Evolutionary conservation across 225 moss, liverwort and hornwort genomes (phyloP), one percentile per base, ranked within the genome.

Genomic region (Polytrichum commune): DNA sequence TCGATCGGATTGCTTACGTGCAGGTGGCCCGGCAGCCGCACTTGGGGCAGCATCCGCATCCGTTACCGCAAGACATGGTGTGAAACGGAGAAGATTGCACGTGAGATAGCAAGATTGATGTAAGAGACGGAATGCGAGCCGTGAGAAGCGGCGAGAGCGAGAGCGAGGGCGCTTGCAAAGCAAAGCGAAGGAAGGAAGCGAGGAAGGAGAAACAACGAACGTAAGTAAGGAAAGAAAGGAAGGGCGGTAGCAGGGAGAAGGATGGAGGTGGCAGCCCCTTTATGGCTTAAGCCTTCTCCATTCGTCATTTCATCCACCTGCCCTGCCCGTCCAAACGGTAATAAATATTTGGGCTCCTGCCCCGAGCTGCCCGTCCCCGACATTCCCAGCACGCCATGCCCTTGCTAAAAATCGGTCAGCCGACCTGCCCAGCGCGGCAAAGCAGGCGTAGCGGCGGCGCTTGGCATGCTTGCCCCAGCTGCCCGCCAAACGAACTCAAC

Each of bases 41-140:
- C 77, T 80, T 86, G 22, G 86, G 82, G 80, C 86, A 86, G 86
- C 86, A 86, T 29, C 86, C 86, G 70, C 86, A 86, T 67, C 86
- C 86, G 19, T 72, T 80, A 18, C 86, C 86, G 75, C 86, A 86
- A 29, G 86, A 83, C 86, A 86, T 86, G 46, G 10, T 66, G 46
- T 9, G 1, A 30, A 18, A 4, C 3, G 27, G 30, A 8, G 2
- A 30, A 5, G 13, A 20, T 6, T 60, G 22, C 46, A 46, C 46
- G 46, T 46, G 5, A 30, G 30, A 30, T 6, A 5, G 30, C 46
- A 13, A 46, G 46, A 46, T 46, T 13, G 46, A 46, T 13, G 46
- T 24, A 58, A 58, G 58, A 58, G 22, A 58, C 7, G 58, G 24
- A 58, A 24, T 24, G 22, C 20, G n/a, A 22, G n/a, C 2, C 8